Conservation (phyloP, 1,284 basidiomycete species). For the Cerioporus squamosus region DNA sequence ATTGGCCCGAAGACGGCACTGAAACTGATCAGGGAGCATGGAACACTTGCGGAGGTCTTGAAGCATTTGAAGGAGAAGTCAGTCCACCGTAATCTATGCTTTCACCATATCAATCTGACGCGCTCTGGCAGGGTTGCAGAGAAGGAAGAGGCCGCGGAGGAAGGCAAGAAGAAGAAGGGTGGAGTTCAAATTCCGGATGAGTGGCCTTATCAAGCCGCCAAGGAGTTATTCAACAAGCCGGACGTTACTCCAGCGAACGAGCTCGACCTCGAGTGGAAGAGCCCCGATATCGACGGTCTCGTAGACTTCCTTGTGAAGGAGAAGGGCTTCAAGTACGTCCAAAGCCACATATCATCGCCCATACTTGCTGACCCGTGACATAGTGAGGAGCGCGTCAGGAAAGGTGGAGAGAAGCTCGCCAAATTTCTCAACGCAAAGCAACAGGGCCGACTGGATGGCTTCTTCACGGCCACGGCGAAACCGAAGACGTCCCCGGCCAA, state of each 20-base stretch:
- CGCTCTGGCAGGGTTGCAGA: slow-evolving; percentile 43
- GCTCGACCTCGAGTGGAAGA: slow-evolving; percentile 96
- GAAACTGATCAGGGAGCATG: slow-evolving; percentile 90
- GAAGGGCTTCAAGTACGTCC: slow-evolving; percentile 91
- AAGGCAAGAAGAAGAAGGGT: slow-evolving; percentile 62
- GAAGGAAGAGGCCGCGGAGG: slow-evolving; percentile 58
- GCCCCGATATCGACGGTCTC: slow-evolving; percentile 92
- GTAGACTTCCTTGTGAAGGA: slow-evolving; percentile 94
- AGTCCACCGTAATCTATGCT: slow-evolving; percentile 26
- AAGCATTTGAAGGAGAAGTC: slow-evolving; percentile 83
- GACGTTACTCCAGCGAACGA: slow-evolving; percentile 88
- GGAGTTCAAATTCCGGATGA: slow-evolving; percentile 87
- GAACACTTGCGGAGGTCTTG: slow-evolving; percentile 81
- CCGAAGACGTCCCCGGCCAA: slow-evolving; percentile 54
- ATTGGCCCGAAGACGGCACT: slow-evolving; percentile 95
- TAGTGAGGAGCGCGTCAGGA: slow-evolving; percentile 96
- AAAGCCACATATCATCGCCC: neutral
- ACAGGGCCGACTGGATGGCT: slow-evolving; percentile 95
- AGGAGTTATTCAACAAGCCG: slow-evolving; percentile 87
- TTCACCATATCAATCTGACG: neutral
- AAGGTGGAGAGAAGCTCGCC: slow-evolving; percentile 91
- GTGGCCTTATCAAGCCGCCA: slow-evolving; percentile 97
- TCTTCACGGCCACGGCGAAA: slow-evolving; percentile 83
- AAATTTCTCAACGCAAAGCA: slow-evolving; percentile 92
- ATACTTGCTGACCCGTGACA: neutral